Evolutionary conservation across 192 early-diverging fungal genomes (phyloP), one percentile per base, ranked within the genome.

Genomic region (Backusella parvicylindrica): DNA sequence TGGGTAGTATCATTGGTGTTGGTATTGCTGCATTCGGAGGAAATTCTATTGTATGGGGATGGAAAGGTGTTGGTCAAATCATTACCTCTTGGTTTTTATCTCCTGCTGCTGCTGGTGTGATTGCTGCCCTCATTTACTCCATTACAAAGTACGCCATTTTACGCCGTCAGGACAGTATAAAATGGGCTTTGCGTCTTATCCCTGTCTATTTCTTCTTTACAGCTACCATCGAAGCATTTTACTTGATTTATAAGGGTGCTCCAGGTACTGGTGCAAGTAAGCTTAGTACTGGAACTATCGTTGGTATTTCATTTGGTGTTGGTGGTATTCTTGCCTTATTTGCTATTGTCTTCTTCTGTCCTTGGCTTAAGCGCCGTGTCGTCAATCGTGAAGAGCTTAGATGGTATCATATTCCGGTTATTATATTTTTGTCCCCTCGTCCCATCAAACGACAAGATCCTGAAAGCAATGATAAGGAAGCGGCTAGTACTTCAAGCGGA

Each of bases 11-110:
- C 69, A 80, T 85, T 47, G 91, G 94, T 74, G 86, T 90, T 18
- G 92, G 93, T 74, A 90, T 95, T 64, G 81, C 93, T 75, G 90
- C 87, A 12, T 93, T 91, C 68, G 92, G 92, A 47, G 78, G 77
- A 30, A 71, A 77, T 13, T 77, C 88, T 66, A 86, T 94, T 68
- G 79, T 88, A 64, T 95, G 92, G 92, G 76, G 75, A 28, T 88
- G 82, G 77, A 68, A 49, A 33, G 81, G 77, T 36, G 60, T 86
- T 56, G 65, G 47, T 21, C 84, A 86, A 64, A 94, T 94, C 71
- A 83, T 94, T 78, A 83, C 89, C 16, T 92, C 91, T 28, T 95
- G 93, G 92, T 90, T 95, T 72, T 79, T 92, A 28, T 92, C 92
- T 8, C 91, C 93, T 2, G 77, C 87, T 18, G 79, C 82, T n/a